These are phyloP conservation scores for Termitomyces sp. DNA, from an alignment of 1,284 basidiomycete species.

Conservation along the genomic window DNA sequence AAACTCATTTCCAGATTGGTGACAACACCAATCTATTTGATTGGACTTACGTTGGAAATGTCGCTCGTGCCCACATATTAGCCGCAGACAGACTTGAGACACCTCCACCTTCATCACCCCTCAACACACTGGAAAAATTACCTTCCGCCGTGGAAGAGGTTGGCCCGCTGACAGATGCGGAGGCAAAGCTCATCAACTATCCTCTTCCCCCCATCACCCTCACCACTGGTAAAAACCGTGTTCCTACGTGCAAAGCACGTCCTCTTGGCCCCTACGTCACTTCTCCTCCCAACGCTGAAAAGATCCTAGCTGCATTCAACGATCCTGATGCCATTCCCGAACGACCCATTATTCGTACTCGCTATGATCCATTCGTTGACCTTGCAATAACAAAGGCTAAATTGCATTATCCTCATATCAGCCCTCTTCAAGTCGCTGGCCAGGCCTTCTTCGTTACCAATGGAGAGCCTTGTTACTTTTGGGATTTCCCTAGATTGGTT, in stretches of 20 bases:
- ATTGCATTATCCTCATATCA: conserved; percentile 36
- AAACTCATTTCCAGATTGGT: conserved; percentile 93
- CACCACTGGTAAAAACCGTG: conserved; percentile 55
- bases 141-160: conserved; percentile 35
- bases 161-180: conserved; percentile 36
- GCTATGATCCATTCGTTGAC: conserved; percentile 69
- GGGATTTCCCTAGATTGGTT: conserved; percentile 88
- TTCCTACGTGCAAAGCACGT: conserved; percentile 75
- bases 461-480: conserved; percentile 94
- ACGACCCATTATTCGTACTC: conserved; percentile 67
- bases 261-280: conserved; percentile 76
- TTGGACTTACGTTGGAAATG: conserved; percentile 97
- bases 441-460: conserved; percentile 98
- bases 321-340: conserved; percentile 42
- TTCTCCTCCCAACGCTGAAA: conserved; percentile 53
- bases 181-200: conserved; percentile 44
- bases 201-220: conserved; percentile 61
- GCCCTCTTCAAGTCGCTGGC: conserved; percentile 78
- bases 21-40: conserved; percentile 93
- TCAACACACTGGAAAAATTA: conserved; percentile 30
- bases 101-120: conserved; percentile 35
- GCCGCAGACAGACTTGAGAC: conserved; percentile 81
- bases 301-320: conserved; percentile 59
- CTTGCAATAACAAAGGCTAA: conserved; percentile 47
- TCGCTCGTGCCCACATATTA: conserved; percentile 91